Conservation (phyloP, 768 basidiomycete species). For the Podaxis sp. region DNA sequence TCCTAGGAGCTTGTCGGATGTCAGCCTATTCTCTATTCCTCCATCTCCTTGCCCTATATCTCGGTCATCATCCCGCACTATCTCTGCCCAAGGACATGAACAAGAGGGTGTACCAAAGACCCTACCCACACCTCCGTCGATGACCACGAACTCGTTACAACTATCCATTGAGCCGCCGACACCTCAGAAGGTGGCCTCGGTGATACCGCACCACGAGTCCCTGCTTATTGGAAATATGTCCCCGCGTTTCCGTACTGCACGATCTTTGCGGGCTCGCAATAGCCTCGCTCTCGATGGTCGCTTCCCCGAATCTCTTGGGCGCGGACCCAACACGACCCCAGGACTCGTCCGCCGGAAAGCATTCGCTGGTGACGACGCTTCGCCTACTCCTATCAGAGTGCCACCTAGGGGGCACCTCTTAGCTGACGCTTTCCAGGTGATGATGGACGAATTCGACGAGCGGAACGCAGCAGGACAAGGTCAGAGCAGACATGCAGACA, state of each 20-base stretch:
- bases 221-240: slow-evolving; percentile 16
- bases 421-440: slow-evolving; percentile 8
- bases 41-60: slow-evolving; percentile 36
- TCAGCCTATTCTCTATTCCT: slow-evolving; percentile 44
- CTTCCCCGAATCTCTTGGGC: slow-evolving; percentile 6
- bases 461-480: background rate
- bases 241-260: slow-evolving; percentile 15
- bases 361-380: background rate
- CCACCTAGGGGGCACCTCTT: slow-evolving; percentile 7
- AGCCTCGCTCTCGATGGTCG: slow-evolving; percentile 42
- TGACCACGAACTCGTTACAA: slow-evolving; percentile 24
- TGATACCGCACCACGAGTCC: slow-evolving; percentile 15
- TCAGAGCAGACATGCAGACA: background rate
- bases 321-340: background rate
- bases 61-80: background rate
- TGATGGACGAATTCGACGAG: slow-evolving; percentile 14
- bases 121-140: slow-evolving; percentile 1
- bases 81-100: background rate
- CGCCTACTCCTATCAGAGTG: slow-evolving; percentile 2
- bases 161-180: slow-evolving; percentile 45
- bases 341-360: background rate
- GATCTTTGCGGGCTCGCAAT: slow-evolving; percentile 59
- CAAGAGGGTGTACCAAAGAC: background rate
- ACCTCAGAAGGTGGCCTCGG: slow-evolving; percentile 27
- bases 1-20: slow-evolving; percentile 54